These are phyloP conservation scores for Plectosphaerella plurivora DNA, from an alignment of 2,329 filamentous ascomycete genomes.

Conservation along the genomic window DNA sequence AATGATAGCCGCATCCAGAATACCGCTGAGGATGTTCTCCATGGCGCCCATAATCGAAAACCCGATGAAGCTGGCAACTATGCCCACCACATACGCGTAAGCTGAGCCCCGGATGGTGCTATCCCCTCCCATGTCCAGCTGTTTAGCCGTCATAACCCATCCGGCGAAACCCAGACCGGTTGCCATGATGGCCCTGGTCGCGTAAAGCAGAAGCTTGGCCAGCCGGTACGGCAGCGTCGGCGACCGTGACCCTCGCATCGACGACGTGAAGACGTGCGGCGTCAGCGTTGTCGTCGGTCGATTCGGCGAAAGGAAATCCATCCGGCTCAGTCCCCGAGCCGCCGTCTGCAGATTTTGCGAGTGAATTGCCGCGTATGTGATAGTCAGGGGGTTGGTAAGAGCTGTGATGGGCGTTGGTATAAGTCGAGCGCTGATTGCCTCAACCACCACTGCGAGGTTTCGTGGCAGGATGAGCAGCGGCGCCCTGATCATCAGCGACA, in stretches of 20 bases:
- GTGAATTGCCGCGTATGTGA: conserved; percentile 93
- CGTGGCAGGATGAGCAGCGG: conserved; percentile 80
- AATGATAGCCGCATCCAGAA: conserved; percentile 82
- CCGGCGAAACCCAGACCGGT: conserved; percentile 86
- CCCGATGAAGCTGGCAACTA: conserved; percentile 90
- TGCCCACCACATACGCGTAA: conserved; percentile 90
- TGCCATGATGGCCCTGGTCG: conserved; percentile 87
- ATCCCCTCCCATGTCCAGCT: conserved; percentile 59
- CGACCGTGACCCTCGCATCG: conserved; percentile 17
- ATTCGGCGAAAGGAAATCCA: conserved; percentile 72
- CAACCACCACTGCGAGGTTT: conserved; percentile 59
- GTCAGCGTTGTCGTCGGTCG: conserved; percentile 70
- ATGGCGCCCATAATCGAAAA: conserved; percentile 90
- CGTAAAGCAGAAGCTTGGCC: conserved; percentile 86
- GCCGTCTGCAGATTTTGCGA: conserved; percentile 76
- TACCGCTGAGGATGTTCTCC: conserved; percentile 81
- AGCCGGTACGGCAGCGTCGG: conserved; percentile 79
- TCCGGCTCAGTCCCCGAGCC: conserved; percentile 73
- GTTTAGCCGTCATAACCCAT: conserved; percentile 91
- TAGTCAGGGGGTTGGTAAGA: conserved; percentile 83
- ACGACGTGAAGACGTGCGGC: conserved; percentile 42
- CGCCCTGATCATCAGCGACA: conserved; percentile 75
- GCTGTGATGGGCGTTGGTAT: conserved; percentile 81
- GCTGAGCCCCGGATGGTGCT: conserved; percentile 64
- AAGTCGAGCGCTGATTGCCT: conserved; percentile 71